Evolutionary conservation across 2,329 filamentous ascomycete genomes (phyloP), one percentile per base, ranked within the genome.

Genomic region (Paraphoma chrysanthemicola): DNA sequence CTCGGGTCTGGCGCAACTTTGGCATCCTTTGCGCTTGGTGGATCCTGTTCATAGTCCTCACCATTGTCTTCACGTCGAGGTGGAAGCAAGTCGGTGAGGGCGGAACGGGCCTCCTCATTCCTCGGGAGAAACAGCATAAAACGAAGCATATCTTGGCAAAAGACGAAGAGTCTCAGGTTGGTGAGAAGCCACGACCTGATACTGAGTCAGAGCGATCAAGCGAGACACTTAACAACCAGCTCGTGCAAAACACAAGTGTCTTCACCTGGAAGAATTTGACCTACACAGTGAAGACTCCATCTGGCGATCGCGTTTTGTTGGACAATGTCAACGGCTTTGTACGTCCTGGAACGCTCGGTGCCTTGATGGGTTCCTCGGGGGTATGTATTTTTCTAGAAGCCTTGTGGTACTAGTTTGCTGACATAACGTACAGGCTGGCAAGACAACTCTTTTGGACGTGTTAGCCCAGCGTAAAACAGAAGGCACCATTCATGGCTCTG

Each of bases 401-500:
- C 23, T 5, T 23, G 23, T 23, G 23, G 23, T 5, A 23, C 23
- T 23, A 5, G 23, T 23, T 3, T 23, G 23, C 33, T 36, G 33
- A 36, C 33, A 7, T 14, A 10, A 14, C 14, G 33, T 39, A 29
- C 68, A 68, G 0, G 67, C 69, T 3, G 70, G 70, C 2, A 73
- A 73, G 44, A 73, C 68, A 0, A 71, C 68, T 1, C 48, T 73
- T 2, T 55, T 73, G 1, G 63, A 71, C 44, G 65, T 67, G 3
- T 48, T 73, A 5, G 92, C 92, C 29, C 89, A 89, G 57, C 88
- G 92, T 72, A 88, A 89, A 14, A 91, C 89, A 0, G 92, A 92
- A 86, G 92, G 92, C 76, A 88, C 94, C 17, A 90, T 96, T 41
- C 87, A 85, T 6, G 92, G 92, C 48, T 88, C 92, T 63, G 93